Percentiles rank a stretch among this genome's conserved stretches.
Conservation (phyloP, 2,329 filamentous ascomycete species). For the Stemphylium beticola region DNA sequence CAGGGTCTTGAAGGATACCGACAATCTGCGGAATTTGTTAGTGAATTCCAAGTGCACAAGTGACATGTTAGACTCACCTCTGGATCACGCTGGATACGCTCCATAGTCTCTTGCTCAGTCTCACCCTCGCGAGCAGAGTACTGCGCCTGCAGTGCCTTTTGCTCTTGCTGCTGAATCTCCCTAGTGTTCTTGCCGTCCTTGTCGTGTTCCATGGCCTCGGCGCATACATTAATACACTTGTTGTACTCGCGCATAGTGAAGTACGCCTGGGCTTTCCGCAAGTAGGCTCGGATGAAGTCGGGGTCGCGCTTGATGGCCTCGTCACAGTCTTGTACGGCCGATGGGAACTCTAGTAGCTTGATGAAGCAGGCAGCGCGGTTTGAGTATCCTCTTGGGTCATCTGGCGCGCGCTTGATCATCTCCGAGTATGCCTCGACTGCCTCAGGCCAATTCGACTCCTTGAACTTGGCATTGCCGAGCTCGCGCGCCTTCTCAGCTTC, state of each 20-base stretch:
- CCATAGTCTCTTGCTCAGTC: constrained; percentile 93
- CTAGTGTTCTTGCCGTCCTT: constrained; percentile 78
- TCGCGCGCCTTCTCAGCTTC: constrained; percentile 96
- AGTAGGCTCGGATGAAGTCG: constrained; percentile 93
- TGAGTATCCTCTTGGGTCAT: constrained; percentile 92
- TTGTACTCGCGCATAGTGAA: constrained; percentile 99
- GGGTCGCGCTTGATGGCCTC: constrained; percentile 88
- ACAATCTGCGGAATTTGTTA: constrained; percentile 68
- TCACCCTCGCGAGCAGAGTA: constrained; percentile 91
- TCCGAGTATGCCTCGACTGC: constrained; percentile 93
- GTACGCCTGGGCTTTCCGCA: constrained; percentile 93
- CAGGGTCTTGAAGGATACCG: constrained; percentile 88
- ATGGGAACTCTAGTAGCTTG: constrained; percentile 95
- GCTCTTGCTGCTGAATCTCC: constrained; percentile 92
- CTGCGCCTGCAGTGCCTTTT: constrained; percentile 90
- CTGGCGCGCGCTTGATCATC: constrained; percentile 94
- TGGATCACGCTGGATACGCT: constrained; percentile 86
- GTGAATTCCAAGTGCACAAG: neutral
- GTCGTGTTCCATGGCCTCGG: constrained; percentile 80
- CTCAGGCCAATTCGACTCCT: constrained; percentile 92
- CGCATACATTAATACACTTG: constrained; percentile 88
- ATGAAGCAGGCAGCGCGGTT: constrained; percentile 97
- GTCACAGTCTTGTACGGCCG: constrained; percentile 91
- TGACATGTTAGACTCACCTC: constrained; percentile 66
- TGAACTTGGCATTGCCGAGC: constrained; percentile 95